Conservation (phyloP, 345 rosid species). For the Dovyalis caffra region DNA sequence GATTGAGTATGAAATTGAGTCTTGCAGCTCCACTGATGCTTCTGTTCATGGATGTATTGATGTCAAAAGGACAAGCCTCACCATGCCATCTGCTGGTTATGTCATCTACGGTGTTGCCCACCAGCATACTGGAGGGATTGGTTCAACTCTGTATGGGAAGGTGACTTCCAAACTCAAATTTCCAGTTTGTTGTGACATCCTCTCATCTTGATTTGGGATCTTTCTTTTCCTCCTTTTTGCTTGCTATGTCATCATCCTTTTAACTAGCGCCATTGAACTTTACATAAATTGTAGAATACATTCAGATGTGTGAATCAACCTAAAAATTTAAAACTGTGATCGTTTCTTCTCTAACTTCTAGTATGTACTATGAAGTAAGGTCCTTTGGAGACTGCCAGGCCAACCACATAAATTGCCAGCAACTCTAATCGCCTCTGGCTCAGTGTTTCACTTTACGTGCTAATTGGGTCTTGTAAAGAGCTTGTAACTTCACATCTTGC, state of each 20-base stretch:
- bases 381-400: not conserved
- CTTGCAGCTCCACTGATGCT: conserved; percentile 34
- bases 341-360: not conserved
- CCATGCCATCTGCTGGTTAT: conserved; percentile 66
- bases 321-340: not conserved
- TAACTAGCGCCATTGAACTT: not conserved
- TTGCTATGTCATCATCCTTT: not conserved
- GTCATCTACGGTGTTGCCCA: conserved; percentile 81
- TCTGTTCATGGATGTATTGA: conserved; percentile 39
- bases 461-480: no score
- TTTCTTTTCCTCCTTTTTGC: no score
- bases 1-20: conserved; percentile 64
- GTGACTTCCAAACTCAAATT: conserved; percentile 22
- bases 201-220: not conserved
- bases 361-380: not conserved
- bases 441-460: no score
- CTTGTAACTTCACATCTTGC: no score
- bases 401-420: not conserved
- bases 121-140: conserved; percentile 71
- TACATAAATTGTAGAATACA: not conserved
- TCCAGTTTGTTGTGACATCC: not conserved
- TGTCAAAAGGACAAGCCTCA: conserved; percentile 45
- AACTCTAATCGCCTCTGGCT: not conserved
- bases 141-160: conserved; percentile 71
- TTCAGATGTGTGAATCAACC: not conserved